Base-by-base conservation (phyloP, 768 basidiomycete genomes). In the Mycena amicta region DNA sequence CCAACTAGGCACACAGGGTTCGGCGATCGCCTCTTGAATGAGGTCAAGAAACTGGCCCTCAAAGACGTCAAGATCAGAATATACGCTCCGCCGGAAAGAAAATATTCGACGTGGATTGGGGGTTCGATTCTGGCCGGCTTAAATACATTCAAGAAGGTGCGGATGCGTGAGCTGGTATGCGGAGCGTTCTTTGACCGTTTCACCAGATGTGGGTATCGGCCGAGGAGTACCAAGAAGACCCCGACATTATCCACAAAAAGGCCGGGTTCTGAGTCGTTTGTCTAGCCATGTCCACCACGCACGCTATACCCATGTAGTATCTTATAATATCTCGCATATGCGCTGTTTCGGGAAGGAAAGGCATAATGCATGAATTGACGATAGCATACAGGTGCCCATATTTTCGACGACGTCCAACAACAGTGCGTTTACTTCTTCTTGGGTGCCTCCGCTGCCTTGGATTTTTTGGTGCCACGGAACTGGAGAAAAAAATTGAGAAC, bases 21-120 rank as follows among this genome's bases (percentile, higher is more conserved):
- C 72, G 97, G 95, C 50, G 97, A 98, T 75, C 89, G 97, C 53
- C 80, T 99, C 51, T 80, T 98, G 57, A 93, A 95, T 67, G 97
- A 99, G 74, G 92, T 97, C 52, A 98, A 98, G 81, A 95, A 93
- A 77, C 77, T 97, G 47, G 93, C 95, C 26, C 73, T 98, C 63
- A 94, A 95, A 71, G 96, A 98, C 66, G 85, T 96, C 68, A 99
- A 98, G 80, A 94, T 99, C 75, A 97, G 96, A 80, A 99, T 99
- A 67, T 96, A 93, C 66, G 97, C 97, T 26, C 97, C 97, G 20
- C 97, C 97, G n/a, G 97, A 99, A 75, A 88, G 97, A 65, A 99
- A 98, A 74, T 96, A 96, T 75, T 93, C 92, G 30, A 94, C 93
- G 46, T 95, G 93, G 93, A 95, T 95, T 67, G 96, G 97, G 53